A percentile compares a stretch with the other conserved stretches of the same genome.
Evolutionary conservation across 768 basidiomycete species (phyloP).

Genomic region (Coprinellus micaceus): DNA sequence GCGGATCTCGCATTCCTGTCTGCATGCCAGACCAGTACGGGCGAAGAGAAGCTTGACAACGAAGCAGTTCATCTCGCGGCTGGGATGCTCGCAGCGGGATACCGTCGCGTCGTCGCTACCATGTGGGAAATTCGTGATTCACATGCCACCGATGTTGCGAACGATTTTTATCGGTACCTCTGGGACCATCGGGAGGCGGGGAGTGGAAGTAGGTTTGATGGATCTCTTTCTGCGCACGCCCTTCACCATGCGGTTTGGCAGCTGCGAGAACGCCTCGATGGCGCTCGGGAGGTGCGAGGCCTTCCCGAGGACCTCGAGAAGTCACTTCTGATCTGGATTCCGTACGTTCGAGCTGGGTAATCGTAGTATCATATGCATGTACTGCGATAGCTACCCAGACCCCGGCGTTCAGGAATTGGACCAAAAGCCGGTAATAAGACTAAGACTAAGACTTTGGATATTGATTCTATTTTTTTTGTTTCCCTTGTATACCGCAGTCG

Average conservation of each 20-base stretch:
- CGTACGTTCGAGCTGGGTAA: too few relatives aligned
- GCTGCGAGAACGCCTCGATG: neutral
- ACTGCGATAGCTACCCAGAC: too few relatives aligned
- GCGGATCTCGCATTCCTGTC: constrained; percentile 35
- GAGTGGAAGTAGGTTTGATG: neutral
- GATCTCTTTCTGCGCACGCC: neutral
- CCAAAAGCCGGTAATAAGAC: too few relatives aligned
- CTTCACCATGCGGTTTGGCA: constrained; percentile 1
- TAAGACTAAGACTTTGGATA: neutral
- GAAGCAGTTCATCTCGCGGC: constrained; percentile 34
- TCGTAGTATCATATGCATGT: too few relatives aligned
- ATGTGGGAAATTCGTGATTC: constrained; percentile 34
- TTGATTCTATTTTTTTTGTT: too few relatives aligned
- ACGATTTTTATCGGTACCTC: constrained; percentile 8
- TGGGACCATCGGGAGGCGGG: neutral
- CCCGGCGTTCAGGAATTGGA: too few relatives aligned
- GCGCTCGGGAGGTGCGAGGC: too few relatives aligned
- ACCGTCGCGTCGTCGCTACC: constrained; percentile 32
- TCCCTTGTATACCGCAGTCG: too few relatives aligned
- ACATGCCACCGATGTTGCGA: constrained; percentile 12
- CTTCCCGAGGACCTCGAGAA: neutral
- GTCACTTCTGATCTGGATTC: neutral
- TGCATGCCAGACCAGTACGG: constrained; percentile 36
- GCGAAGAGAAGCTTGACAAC: constrained; percentile 20
- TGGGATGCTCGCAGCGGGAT: constrained; percentile 32